Evolutionary conservation across 805 yeast genomes (phyloP), one percentile per base, ranked within the genome.

Genomic region (Suhomyces emberorum): DNA sequence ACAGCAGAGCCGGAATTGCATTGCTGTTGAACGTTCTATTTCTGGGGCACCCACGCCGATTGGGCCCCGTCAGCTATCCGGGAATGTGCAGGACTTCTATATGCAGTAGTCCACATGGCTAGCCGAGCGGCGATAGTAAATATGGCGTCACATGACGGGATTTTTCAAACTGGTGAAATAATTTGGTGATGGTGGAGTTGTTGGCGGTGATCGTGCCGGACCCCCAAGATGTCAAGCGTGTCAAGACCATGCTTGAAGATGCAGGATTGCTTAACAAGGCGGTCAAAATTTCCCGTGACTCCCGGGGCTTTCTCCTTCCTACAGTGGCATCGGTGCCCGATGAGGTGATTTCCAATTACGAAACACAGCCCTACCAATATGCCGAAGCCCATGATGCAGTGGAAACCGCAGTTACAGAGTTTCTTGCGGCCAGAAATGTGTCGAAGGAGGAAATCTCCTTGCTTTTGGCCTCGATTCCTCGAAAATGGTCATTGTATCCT

Each of bases 401-500:
- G n/a, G 35, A 32, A n/a, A 19, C 27, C 5, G 17, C 17, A 5
- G 38, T 35, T 2, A 28, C 21, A 25, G 15, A 14, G 16, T 31
- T 31, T 28, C 14, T 36, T 2, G 24, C 3, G 12, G 15, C 10
- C 16, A 9, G 21, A 11, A 20, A 20, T 15, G 7, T 6, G 4
- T n/a, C 10, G 18, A 21, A 14, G 12, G 8, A 9, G 8, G 15
- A 27, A 15, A n/a, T 28, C 1, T 30, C 22, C 4, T 4, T 3
- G 11, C 22, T 32, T 3, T 4, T 32, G 10, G 17, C 9, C 5
- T 9, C 7, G 17, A 23, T 69, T 15, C 85, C 85, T 1, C 70
- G 66, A 31, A 72, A 76, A 46, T 83, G 79, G 70, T 65, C 81
- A 0, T 43, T 81, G 0, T 85, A 85, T 50, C 76, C 79, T 1